phyloP scores from a whole-genome alignment of 148 eudicot genomes.

The Heliamphora exappendiculata region DNA sequence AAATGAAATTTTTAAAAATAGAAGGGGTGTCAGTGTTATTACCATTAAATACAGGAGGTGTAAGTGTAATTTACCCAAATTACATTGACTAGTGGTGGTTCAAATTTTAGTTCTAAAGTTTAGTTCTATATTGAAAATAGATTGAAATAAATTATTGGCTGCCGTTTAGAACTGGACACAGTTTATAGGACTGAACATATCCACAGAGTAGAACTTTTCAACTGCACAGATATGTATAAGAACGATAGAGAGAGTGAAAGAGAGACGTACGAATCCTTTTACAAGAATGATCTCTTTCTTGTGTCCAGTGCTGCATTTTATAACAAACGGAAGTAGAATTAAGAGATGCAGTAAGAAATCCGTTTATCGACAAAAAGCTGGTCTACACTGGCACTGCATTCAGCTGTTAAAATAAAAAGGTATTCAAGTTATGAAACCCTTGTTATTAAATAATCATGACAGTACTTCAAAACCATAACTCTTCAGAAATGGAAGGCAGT shows the following conservation, averaged over 20 bases:
- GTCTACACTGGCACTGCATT: not conserved
- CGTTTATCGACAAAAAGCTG: not conserved
- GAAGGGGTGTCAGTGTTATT: too few relatives aligned
- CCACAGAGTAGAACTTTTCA: not conserved
- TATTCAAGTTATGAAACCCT: not conserved
- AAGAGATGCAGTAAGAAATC: not conserved
- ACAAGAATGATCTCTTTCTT: conserved; percentile 74
- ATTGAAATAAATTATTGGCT: not conserved
- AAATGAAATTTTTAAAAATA: too few relatives aligned
- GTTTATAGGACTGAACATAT: not conserved
- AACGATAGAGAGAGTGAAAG: conserved; percentile 7
- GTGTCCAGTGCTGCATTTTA: conserved; percentile 69
- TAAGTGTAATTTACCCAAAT: too few relatives aligned
- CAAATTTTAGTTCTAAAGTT: not conserved
- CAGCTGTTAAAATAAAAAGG: not conserved
- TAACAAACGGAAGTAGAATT: conserved; percentile 11
- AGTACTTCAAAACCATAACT: not conserved
- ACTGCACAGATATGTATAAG: not conserved
- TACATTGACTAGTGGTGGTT: not conserved
- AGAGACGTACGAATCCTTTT: conserved; percentile 56
- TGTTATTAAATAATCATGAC: not conserved
- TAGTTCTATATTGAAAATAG: not conserved
- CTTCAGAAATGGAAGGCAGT: not conserved
- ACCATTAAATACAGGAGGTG: too few relatives aligned
- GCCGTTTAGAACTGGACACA: not conserved